Conservation (phyloP, 2,329 filamentous ascomycete species). For the Phoma sp. region DNA sequence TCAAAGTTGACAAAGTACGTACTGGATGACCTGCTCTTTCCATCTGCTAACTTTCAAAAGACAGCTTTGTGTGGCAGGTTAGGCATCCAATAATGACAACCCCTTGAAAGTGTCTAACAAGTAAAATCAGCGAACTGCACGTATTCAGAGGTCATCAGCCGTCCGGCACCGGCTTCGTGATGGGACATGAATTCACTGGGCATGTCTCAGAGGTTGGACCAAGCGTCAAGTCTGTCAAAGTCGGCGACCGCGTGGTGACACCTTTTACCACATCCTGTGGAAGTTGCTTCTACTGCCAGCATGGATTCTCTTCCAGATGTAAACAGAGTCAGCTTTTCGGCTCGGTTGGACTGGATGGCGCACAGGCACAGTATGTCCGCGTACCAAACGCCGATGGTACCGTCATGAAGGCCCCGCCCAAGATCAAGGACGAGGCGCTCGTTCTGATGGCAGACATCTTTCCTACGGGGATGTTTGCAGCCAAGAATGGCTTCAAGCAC, state of each 20-base stretch:
- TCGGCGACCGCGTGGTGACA: constrained; percentile 79
- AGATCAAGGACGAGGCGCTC: constrained; percentile 74
- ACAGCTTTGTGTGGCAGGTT: constrained; percentile 89
- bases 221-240: constrained; percentile 69
- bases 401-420: constrained; percentile 73
- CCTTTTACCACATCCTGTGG: constrained; percentile 72
- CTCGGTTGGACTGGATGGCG: constrained; percentile 71
- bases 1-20: constrained; percentile 72
- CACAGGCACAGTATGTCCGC: constrained; percentile 76
- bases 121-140: constrained; percentile 72
- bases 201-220: constrained; percentile 71
- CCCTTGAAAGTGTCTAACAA: not conserved
- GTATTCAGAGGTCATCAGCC: constrained; percentile 82
- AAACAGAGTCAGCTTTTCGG: constrained; percentile 74
- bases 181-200: constrained; percentile 89
- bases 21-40: not conserved
- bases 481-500: constrained; percentile 75
- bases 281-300: constrained; percentile 83
- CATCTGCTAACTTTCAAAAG: constrained; percentile 23
- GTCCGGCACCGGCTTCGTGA: constrained; percentile 67
- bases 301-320: constrained; percentile 79
- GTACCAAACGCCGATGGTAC: constrained; percentile 83
- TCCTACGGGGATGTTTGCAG: constrained; percentile 81
- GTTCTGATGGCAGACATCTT: constrained; percentile 95
- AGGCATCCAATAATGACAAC: constrained; percentile 19